Evolutionary conservation across 768 basidiomycete species (phyloP), one percentile per base, ranked within the genome.

Genomic region (Tricholoma hemisulphureum): DNA sequence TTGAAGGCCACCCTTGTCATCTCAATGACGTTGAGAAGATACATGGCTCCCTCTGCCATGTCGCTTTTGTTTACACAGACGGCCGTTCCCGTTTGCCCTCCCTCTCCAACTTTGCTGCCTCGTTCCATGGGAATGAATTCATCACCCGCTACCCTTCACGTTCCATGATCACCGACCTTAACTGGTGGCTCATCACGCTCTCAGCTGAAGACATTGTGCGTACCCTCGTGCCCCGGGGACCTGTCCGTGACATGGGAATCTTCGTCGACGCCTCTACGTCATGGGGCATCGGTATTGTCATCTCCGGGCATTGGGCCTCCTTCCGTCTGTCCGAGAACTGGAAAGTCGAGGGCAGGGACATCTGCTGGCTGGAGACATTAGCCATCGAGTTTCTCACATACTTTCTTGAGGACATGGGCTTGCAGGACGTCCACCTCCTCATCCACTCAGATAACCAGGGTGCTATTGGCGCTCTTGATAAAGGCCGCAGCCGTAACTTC

Each of bases 401-500:
- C 53, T 51, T 62, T 9, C 45, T 69, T 1, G 57, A 63, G 4
- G 35, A 21, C 2, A 21, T 34, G 2, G 55, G 59, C 0, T 6
- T 62, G 4, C 18, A 41, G 0, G 37, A 75, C 46, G 24, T 34
- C 13, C 43, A 64, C 16, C 9, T 76, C 0, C 53, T 65, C 23
- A 60, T 75, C 14, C 65, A 66, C 48, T 72, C 69, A 0, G 73
- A 78, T 61, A 78, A 78, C 58, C 54, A 71, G 24, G 75, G 75
- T 6, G 65, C 68, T 2, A 74, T 78, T 32, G 69, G 73, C 3
- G 65, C 75, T 10, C 63, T 71, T 23, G 50, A 52, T 1, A 71
- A 71, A 41, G 75, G 75, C 2, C 58, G 70, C 2, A 66, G 70
- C 51, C 53, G 58, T 0, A 78, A 74, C 41, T 58, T 55, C 21